Evolutionary conservation across 129 eudicot genomes (phyloP).

Genomic region (Ambrosia trifida): DNA sequence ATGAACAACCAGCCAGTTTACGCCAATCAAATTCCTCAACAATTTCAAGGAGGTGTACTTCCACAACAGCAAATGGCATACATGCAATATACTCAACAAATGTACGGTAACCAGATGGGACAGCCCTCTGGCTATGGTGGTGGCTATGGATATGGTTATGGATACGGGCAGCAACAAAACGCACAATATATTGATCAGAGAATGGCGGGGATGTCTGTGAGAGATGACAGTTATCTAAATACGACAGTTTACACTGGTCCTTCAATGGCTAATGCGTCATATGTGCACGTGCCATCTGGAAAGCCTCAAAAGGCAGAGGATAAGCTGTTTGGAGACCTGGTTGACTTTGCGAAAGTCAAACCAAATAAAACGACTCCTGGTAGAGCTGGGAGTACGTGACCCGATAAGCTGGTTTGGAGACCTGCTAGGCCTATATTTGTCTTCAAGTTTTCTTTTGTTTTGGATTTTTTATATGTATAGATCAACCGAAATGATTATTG

Average conservation of each 20-base stretch:
- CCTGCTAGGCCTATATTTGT: slow-evolving; percentile 17
- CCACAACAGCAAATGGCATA: slow-evolving; percentile 47
- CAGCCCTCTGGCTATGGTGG: slow-evolving; percentile 44
- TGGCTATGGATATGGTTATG: slow-evolving; percentile 57
- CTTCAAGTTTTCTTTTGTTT: neutral
- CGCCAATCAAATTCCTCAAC: slow-evolving; percentile 39
- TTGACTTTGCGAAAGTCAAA: slow-evolving; percentile 74
- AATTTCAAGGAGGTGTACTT: slow-evolving; percentile 37
- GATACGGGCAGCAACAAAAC: slow-evolving; percentile 64
- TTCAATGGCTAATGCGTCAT: slow-evolving; percentile 48
- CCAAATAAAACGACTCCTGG: slow-evolving; percentile 57
- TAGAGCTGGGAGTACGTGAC: slow-evolving; percentile 73
- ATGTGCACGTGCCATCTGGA: slow-evolving; percentile 58
- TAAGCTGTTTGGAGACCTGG: slow-evolving; percentile 87
- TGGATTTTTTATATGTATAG: slow-evolving; percentile 18
- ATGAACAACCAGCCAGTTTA: slow-evolving; percentile 42
- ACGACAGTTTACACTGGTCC: slow-evolving; percentile 37
- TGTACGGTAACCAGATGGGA: slow-evolving; percentile 69
- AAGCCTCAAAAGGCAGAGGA: slow-evolving; percentile 81
- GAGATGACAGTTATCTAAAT: slow-evolving; percentile 43
- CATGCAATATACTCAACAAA: slow-evolving; percentile 53
- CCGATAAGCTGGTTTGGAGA: slow-evolving; percentile 19
- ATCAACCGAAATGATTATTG: slow-evolving; percentile 1
- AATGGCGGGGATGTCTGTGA: slow-evolving; percentile 68
- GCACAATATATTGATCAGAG: slow-evolving; percentile 63